Evolutionary conservation across 371 early-diverging fungal species (phyloP).

Genomic region (Lichtheimia ornata): DNA sequence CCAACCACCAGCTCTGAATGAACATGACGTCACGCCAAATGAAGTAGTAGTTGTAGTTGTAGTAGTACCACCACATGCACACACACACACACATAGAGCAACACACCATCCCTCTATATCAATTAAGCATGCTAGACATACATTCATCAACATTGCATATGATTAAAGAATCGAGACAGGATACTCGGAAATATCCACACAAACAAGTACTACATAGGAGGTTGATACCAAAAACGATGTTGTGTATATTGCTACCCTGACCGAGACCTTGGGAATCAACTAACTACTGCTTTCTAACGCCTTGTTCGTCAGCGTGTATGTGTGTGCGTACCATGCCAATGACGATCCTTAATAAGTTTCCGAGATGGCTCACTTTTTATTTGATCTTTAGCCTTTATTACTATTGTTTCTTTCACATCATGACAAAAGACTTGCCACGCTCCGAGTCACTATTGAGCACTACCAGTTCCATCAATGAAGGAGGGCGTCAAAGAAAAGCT

Average conservation of each 20-base stretch:
- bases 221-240: background rate
- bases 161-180: too few relatives aligned
- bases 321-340: too few relatives aligned
- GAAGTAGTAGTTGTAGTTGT: background rate
- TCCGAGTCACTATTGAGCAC: too few relatives aligned
- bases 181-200: background rate
- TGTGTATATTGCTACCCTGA: background rate
- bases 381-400: background rate
- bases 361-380: background rate
- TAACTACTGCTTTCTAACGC: background rate
- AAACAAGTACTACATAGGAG: background rate
- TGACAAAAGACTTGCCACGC: background rate
- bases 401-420: constrained; percentile 1
- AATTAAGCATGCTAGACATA: too few relatives aligned
- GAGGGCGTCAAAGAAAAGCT: constrained; percentile 17
- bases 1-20: background rate
- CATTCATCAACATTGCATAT: too few relatives aligned
- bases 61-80: background rate
- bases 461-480: background rate
- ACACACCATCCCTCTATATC: background rate
- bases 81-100: background rate
- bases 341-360: constrained; percentile 4
- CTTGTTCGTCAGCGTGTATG: background rate
- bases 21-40: background rate
- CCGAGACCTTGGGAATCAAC: background rate